Evolutionary conservation across 2,329 filamentous ascomycete species (phyloP).

Genomic region (Pseudopyricularia javanii): DNA sequence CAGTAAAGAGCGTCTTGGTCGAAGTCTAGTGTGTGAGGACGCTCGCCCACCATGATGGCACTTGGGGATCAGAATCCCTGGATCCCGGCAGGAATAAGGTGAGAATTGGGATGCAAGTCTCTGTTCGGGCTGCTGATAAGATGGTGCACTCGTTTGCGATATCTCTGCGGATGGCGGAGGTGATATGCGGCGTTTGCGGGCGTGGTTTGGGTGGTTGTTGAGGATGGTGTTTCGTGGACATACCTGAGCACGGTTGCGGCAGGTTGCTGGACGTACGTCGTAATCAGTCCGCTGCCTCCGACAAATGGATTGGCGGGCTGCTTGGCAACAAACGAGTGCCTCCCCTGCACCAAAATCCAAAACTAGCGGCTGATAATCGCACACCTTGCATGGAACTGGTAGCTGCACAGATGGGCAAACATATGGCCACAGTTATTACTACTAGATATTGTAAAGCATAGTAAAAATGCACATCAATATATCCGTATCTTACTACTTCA

Average conservation of each 20-base stretch:
- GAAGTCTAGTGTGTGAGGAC: background rate
- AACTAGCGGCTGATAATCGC: too few relatives aligned
- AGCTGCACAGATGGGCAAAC: too few relatives aligned
- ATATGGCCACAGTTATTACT: too few relatives aligned
- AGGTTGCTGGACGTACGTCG: background rate
- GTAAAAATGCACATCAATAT: too few relatives aligned
- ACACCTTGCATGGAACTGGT: too few relatives aligned
- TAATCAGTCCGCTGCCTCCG: background rate
- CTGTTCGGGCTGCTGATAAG: background rate
- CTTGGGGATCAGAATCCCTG: background rate
- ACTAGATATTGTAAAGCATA: too few relatives aligned
- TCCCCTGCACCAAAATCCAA: too few relatives aligned
- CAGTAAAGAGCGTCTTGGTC: conserved; percentile 6
- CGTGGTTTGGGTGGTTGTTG: background rate
- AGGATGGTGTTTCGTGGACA: background rate
- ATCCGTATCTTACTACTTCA: too few relatives aligned
- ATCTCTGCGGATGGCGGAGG: background rate
- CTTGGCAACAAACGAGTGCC: background rate
- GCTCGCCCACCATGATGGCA: conserved; percentile 20
- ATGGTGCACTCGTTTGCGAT: background rate
- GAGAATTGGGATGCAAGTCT: background rate
- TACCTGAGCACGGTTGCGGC: background rate
- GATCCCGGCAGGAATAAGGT: background rate
- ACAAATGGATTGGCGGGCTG: background rate
- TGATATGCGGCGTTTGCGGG: background rate